These are phyloP conservation scores for Candida insectalens DNA, from an alignment of 805 yeast genomes.

Conservation along the genomic window DNA sequence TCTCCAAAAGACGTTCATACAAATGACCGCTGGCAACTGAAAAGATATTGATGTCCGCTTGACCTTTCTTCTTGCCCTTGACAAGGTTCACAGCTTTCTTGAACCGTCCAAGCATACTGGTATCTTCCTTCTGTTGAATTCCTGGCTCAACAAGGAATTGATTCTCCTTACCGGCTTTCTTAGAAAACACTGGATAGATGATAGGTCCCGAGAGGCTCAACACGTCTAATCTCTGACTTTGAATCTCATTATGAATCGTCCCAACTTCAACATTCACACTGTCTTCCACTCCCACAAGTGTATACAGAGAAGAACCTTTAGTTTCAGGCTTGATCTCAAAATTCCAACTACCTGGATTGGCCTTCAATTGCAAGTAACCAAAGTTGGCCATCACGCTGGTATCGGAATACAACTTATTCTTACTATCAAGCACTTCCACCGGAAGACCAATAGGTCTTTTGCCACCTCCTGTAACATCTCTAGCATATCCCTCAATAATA, in stretches of 20 bases:
- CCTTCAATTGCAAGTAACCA: slow-evolving; percentile 77
- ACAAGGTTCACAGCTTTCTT: not conserved
- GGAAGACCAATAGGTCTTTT: slow-evolving; percentile 42
- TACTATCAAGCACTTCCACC: slow-evolving; percentile 26
- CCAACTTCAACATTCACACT: not conserved
- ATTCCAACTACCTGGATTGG: slow-evolving; percentile 62
- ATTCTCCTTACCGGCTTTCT: slow-evolving; percentile 4
- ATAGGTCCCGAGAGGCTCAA: slow-evolving; percentile 2
- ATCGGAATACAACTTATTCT: slow-evolving; percentile 27
- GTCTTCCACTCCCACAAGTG: slow-evolving; percentile 16
- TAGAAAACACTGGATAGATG: slow-evolving; percentile 4
- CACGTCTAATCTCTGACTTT: not conserved
- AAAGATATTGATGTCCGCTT: slow-evolving; percentile 69
- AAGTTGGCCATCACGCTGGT: slow-evolving; percentile 69
- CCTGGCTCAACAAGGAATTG: slow-evolving; percentile 4
- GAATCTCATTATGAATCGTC: not conserved
- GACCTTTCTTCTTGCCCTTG: slow-evolving; percentile 12
- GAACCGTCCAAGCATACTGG: slow-evolving; percentile 2
- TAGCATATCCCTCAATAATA: slow-evolving; percentile 63
- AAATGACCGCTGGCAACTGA: slow-evolving; percentile 76
- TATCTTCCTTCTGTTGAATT: not conserved
- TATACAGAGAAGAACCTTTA: slow-evolving; percentile 31
- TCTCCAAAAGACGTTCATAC: slow-evolving; percentile 63
- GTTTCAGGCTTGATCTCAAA: slow-evolving; percentile 35
- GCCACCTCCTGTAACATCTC: slow-evolving; percentile 26